Conservation (phyloP, 2,329 filamentous ascomycete species). For the Trichoderma atrobrunneum region DNA sequence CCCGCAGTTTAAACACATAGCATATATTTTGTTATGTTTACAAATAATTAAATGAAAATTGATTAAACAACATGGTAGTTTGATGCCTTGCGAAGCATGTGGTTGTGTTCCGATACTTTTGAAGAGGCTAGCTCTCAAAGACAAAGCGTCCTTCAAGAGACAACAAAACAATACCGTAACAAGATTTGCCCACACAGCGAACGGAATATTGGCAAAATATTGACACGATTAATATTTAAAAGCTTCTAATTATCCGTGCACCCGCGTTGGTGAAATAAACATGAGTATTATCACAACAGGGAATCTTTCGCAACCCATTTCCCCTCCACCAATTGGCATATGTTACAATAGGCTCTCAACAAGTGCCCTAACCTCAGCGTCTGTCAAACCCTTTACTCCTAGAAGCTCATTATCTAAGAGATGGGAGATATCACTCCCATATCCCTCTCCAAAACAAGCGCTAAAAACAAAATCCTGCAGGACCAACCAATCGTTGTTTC, state of each 20-base stretch:
- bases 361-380: neutral
- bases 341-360: neutral
- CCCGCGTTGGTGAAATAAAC: rapidly evolving
- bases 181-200: neutral
- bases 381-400: neutral
- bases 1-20: neutral
- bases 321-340: neutral
- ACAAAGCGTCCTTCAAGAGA: neutral
- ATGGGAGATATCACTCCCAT: neutral
- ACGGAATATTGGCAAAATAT: neutral
- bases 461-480: neutral
- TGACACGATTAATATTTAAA: neutral
- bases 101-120: neutral
- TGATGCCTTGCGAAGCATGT: neutral
- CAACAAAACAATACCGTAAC: neutral
- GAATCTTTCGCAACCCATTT: neutral
- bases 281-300: neutral
- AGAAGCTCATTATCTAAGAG: neutral
- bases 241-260: neutral
- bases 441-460: neutral
- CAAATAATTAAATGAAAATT: rapidly evolving
- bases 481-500: neutral
- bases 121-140: neutral
- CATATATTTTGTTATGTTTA: neutral
- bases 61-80: neutral